phyloP scores from a whole-genome alignment of 2,329 filamentous ascomycete species.

The Dothidotthia symphoricarpi region DNA sequence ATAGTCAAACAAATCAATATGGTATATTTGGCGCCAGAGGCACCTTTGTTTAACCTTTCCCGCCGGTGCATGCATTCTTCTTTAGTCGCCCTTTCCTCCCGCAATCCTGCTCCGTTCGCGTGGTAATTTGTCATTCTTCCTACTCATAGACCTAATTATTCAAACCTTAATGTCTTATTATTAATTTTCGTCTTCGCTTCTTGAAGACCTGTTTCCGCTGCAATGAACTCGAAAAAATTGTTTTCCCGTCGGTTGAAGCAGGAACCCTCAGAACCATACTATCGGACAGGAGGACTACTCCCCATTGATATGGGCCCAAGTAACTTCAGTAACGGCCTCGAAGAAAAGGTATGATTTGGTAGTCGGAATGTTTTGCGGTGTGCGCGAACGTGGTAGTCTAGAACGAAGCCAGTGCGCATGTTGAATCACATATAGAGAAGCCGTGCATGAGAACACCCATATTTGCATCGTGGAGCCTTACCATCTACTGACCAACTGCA shows the following conservation, averaged over 20 bases:
- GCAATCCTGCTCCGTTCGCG: background rate
- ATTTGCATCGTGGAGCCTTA: conserved; percentile 28
- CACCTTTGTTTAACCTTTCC: too few relatives aligned
- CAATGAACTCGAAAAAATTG: conserved; percentile 45
- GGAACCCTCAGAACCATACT: conserved; percentile 35
- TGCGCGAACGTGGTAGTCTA: too few relatives aligned
- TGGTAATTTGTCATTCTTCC: too few relatives aligned
- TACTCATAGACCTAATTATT: background rate
- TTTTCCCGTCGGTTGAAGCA: conserved; percentile 46
- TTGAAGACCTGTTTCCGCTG: conserved; percentile 3
- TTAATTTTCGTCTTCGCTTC: conserved; percentile 1
- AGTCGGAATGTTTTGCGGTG: too few relatives aligned
- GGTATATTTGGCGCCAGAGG: too few relatives aligned
- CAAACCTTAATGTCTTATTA: conserved; percentile 9
- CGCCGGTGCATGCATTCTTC: background rate
- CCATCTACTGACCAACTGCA: conserved; percentile 34
- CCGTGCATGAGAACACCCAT: conserved; percentile 16
- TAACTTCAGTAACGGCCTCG: conserved; percentile 10
- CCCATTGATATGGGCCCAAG: conserved; percentile 32
- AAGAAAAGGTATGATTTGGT: conserved; percentile 33
- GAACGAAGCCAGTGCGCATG: too few relatives aligned
- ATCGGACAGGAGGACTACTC: conserved; percentile 41
- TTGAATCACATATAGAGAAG: too few relatives aligned
- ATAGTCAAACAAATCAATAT: too few relatives aligned
- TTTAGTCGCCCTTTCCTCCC: background rate